These are phyloP conservation scores for Didymellaceae sp. DNA, from an alignment of 2,329 filamentous ascomycete genomes.

Conservation along the genomic window DNA sequence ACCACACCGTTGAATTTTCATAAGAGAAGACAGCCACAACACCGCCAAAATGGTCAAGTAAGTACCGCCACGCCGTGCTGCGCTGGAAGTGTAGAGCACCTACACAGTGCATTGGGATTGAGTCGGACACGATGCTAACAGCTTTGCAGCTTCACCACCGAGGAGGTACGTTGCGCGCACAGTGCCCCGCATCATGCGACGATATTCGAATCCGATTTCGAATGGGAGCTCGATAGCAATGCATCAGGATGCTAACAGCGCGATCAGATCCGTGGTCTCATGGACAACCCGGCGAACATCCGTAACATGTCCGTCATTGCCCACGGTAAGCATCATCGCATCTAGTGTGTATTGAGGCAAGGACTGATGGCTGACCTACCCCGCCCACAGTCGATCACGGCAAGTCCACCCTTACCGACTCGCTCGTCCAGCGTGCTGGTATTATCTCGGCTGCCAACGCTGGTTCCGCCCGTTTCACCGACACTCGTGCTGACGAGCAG, in stretches of 20 bases:
- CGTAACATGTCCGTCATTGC: constrained; percentile 99
- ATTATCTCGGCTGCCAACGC: constrained; percentile 99
- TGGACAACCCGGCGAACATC: constrained; percentile 80
- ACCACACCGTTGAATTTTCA: constrained; percentile 45
- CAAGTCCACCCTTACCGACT: constrained; percentile 99
- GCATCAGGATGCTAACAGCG: constrained; percentile 37
- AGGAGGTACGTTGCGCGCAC: constrained; percentile 67
- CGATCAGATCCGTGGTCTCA: constrained; percentile 71
- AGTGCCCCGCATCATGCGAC: constrained; percentile 25
- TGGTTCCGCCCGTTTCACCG: constrained; percentile 93
- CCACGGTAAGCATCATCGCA: constrained; percentile 67
- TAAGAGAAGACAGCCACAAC: constrained; percentile 53
- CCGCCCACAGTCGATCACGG: constrained; percentile 85
- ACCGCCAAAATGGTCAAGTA: constrained; percentile 99
- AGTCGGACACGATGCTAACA: constrained; percentile 57
- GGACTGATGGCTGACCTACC: constrained; percentile 32
- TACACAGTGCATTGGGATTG: not conserved
- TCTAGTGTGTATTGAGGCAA: constrained; percentile 10
- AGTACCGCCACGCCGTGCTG: constrained; percentile 57
- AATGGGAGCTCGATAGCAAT: not conserved
- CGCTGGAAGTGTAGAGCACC: not conserved
- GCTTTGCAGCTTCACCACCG: constrained; percentile 87
- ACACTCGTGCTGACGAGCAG: constrained; percentile 97
- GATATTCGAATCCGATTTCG: too few relatives aligned
- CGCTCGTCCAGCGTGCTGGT: constrained; percentile 97